Conservation (phyloP, 1,139 yeast species). For the Geotrichum cucujoidarum region DNA sequence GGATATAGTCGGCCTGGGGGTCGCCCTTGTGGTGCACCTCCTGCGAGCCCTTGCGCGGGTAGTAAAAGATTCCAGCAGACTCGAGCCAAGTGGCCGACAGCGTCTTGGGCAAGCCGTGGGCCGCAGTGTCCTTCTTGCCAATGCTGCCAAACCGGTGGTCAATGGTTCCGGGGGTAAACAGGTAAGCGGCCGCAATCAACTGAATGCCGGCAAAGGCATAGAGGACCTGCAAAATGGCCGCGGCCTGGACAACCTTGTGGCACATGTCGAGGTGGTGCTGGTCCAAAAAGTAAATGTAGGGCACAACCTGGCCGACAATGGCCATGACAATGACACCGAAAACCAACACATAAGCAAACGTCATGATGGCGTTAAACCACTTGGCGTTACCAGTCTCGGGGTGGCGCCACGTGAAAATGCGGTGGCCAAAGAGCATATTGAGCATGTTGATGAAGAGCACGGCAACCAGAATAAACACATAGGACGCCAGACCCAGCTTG, state of each 20-base stretch:
- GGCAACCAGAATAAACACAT: constrained; percentile 51
- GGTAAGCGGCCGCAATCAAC: constrained; percentile 50
- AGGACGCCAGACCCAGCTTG: constrained; percentile 54
- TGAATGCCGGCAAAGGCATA: constrained; percentile 53
- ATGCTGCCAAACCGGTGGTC: constrained; percentile 46
- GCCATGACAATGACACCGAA: constrained; percentile 60
- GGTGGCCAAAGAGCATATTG: constrained; percentile 63
- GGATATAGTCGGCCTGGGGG: constrained; percentile 43
- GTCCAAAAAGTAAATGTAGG: constrained; percentile 55
- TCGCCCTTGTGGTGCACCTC: constrained; percentile 40
- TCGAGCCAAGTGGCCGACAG: constrained; percentile 81
- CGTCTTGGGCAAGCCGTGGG: constrained; percentile 39
- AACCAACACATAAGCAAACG: constrained; percentile 50
- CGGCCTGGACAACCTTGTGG: constrained; percentile 53
- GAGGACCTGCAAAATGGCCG: constrained; percentile 52
- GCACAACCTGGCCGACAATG: constrained; percentile 59
- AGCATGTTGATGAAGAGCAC: constrained; percentile 44
- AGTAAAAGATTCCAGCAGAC: constrained; percentile 48
- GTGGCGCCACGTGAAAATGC: constrained; percentile 78
- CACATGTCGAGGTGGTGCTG: constrained; percentile 46
- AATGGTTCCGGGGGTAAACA: constrained; percentile 52
- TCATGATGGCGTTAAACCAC: constrained; percentile 53
- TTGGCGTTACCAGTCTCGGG: constrained; percentile 65
- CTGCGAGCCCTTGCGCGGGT: constrained; percentile 29
- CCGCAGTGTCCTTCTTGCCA: constrained; percentile 18